Evolutionary conservation across 2,329 filamentous ascomycete genomes (phyloP).

Genomic region (Penicillium oxalicum): DNA sequence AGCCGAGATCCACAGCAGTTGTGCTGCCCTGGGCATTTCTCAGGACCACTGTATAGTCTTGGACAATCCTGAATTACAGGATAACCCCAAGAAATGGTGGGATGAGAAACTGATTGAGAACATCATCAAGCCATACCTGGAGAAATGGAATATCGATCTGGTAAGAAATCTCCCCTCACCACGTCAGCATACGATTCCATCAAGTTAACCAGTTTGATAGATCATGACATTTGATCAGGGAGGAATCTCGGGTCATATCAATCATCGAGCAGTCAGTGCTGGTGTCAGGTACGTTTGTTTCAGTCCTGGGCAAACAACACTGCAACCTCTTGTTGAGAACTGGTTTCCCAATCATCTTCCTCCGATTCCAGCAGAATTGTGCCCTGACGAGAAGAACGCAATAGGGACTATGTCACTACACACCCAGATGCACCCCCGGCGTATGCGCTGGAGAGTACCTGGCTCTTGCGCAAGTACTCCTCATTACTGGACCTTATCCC

Average conservation of each 20-base stretch:
- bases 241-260: conserved; percentile 1
- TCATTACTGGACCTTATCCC: background rate
- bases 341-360: too few relatives aligned
- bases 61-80: background rate
- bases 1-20: background rate
- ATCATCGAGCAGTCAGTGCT: background rate
- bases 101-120: background rate
- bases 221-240: conserved; percentile 1
- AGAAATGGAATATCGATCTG: background rate
- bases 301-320: too few relatives aligned
- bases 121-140: background rate
- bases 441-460: background rate
- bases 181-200: background rate
- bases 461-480: background rate
- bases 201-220: background rate
- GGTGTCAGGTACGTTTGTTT: background rate
- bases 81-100: conserved; percentile 1
- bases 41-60: background rate
- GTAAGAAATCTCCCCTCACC: background rate
- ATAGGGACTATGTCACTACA: background rate
- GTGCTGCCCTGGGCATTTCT: background rate
- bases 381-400: background rate
- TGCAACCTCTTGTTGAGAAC: too few relatives aligned
- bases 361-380: background rate
- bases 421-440: background rate